Base-by-base conservation (phyloP, 345 rosid species). In the Nasturtium officinale region DNA sequence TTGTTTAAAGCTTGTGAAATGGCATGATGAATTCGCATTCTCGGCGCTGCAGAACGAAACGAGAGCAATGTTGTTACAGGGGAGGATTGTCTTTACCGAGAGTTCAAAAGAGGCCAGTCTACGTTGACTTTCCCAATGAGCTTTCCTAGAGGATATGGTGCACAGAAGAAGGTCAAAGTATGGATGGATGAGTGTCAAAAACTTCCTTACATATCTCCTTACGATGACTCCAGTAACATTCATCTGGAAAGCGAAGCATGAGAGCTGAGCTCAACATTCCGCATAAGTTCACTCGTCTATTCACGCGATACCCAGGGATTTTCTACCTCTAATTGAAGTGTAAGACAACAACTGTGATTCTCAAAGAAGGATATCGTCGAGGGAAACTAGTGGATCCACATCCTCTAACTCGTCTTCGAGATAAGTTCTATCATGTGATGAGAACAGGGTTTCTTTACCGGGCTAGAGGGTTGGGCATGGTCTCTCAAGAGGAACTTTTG, bases 141-240 rank as follows among this genome's bases (percentile, higher is more conserved):
- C 26, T 95, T 95, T 51, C 98, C 96, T 18, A 85, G 90, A 72
- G 96, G 93, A n/a, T 90, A 95, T 66, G 99, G 97, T 61, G 90
- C 79, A 32, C 99, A 95, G 77, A 95, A 82, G 82, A 95, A 90
- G 83, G 99, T 95, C 13, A 84, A 74, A 45, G 92, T 85, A 17
- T 95, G 99, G 98, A 91, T 95, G 99, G 98, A 91, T 16, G 96
- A 91, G 83, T 95, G 91, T 80, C 96, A 91, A 67, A 95, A 90
- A 73, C 83, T 95, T 64, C 98, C 99, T 0, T 95, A 91, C 77
- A 81, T 95, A 60, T 95, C 99, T 10, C 98, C 98, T 0, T 95
- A 95, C 17, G 99, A 91, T 63, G 96, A 91, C 62, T 68, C 90
- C 1, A 77, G 87, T 72, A 82, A 79, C 48, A 85, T 95, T 9